Percentiles rank a stretch among this genome's conserved stretches.
Conservation (phyloP, 768 basidiomycete species). For the Phylloporus sp. region DNA sequence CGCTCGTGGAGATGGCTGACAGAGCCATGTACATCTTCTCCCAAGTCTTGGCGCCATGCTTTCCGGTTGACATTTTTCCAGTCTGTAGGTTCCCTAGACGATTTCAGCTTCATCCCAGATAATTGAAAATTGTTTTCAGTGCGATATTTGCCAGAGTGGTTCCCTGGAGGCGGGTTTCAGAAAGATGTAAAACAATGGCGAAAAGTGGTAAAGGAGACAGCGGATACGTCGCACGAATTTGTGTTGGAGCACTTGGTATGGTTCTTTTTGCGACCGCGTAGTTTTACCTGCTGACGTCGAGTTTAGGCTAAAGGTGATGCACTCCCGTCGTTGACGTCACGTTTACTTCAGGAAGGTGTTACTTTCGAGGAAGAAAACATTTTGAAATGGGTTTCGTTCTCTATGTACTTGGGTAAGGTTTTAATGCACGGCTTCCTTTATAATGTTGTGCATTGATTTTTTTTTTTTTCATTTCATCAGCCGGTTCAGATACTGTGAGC, state of each 20-base stretch:
- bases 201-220: slow-evolving; percentile 2
- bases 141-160: slow-evolving; percentile 18
- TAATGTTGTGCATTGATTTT: too few relatives aligned
- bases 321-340: slow-evolving; percentile 12
- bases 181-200: slow-evolving; percentile 6
- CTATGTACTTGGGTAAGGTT: slow-evolving; percentile 15
- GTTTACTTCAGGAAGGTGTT: slow-evolving; percentile 5
- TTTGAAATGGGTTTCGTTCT: slow-evolving; percentile 14
- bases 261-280: not conserved
- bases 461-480: too few relatives aligned
- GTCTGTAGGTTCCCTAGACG: slow-evolving; percentile 2
- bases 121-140: not conserved
- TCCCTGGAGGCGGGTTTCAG: slow-evolving; percentile 19
- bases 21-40: slow-evolving; percentile 17
- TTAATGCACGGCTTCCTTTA: not conserved
- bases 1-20: slow-evolving; percentile 27
- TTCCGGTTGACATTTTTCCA: slow-evolving; percentile 7
- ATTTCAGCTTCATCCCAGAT: too few relatives aligned
- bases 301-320: slow-evolving; percentile 10
- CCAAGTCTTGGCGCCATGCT: not conserved
- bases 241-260: slow-evolving; percentile 16
- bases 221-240: not conserved
- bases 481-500: slow-evolving; percentile 13
- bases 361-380: slow-evolving; percentile 10
- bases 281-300: not conserved